These are phyloP conservation scores for Penicillium nordicum DNA, from an alignment of 2,329 filamentous ascomycete genomes.

Conservation along the genomic window DNA sequence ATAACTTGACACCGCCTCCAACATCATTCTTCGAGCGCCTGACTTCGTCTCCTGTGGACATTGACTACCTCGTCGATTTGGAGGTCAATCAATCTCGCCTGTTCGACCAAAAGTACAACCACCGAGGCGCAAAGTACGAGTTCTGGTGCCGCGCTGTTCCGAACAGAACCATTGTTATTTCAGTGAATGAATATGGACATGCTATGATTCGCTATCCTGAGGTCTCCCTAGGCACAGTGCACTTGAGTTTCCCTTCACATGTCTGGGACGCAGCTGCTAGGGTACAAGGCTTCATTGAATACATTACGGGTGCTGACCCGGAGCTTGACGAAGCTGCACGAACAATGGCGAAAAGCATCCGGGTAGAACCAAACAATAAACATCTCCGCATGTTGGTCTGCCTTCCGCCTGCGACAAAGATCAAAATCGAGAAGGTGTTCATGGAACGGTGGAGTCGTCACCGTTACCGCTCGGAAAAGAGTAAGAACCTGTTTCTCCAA, in stretches of 20 bases:
- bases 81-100: slow-evolving; percentile 22
- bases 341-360: slow-evolving; percentile 34
- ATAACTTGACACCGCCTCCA: slow-evolving; percentile 25
- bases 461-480: slow-evolving; percentile 18
- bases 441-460: slow-evolving; percentile 37
- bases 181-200: slow-evolving; percentile 33
- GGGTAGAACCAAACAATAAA: slow-evolving; percentile 28
- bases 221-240: slow-evolving; percentile 32
- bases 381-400: slow-evolving; percentile 29
- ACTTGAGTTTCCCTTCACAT: slow-evolving; percentile 38
- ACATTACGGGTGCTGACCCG: slow-evolving; percentile 17
- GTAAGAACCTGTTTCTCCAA: slow-evolving; percentile 32
- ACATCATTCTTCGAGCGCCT: slow-evolving; percentile 38
- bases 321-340: slow-evolving; percentile 30
- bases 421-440: slow-evolving; percentile 31
- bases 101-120: slow-evolving; percentile 27
- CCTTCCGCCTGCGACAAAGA: slow-evolving; percentile 19
- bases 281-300: slow-evolving; percentile 29
- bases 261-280: slow-evolving; percentile 41
- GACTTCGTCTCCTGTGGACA: slow-evolving; percentile 40
- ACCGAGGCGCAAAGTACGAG: slow-evolving; percentile 34
- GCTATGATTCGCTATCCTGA: slow-evolving; percentile 26
- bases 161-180: slow-evolving; percentile 32
- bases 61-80: slow-evolving; percentile 39
- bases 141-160: slow-evolving; percentile 38